phyloP scores from a whole-genome alignment of 192 early-diverging fungal genomes.

The Coemansia sp. region DNA sequence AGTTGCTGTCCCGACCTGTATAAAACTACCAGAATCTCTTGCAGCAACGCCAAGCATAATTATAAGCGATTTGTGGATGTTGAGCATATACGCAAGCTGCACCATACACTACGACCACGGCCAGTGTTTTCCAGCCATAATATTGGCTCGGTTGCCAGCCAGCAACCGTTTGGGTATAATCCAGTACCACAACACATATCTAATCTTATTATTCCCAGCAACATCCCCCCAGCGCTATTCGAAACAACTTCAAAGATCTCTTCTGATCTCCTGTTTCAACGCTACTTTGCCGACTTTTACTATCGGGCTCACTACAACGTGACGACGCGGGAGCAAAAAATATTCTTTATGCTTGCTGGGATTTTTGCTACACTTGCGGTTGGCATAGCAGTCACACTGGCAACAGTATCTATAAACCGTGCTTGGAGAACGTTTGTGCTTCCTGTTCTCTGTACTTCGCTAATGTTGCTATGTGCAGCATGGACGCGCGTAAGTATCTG shows the following conservation, averaged over 20 bases:
- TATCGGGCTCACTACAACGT: constrained; percentile 30
- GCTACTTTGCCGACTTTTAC: constrained; percentile 27
- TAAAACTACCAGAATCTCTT: too few species aligned
- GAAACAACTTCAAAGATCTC: constrained; percentile 34
- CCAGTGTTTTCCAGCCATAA: constrained; percentile 18
- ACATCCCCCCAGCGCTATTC: constrained; percentile 37
- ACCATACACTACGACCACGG: constrained; percentile 22
- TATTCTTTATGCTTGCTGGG: not conserved
- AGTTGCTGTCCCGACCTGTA: too few species aligned
- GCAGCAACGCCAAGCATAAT: not conserved
- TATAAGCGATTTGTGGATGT: constrained; percentile 17
- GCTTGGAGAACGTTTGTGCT: constrained; percentile 24
- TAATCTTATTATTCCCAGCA: constrained; percentile 16
- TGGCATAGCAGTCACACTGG: constrained; percentile 5
- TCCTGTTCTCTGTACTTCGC: constrained; percentile 11
- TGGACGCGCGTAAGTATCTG: constrained; percentile 25
- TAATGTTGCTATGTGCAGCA: not conserved
- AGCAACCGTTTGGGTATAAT: constrained; percentile 15
- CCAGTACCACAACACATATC: constrained; percentile 16
- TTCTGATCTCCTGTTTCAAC: constrained; percentile 15
- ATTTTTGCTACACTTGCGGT: constrained; percentile 13
- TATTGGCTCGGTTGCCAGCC: too few species aligned
- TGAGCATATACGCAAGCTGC: constrained; percentile 17
- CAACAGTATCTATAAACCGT: not conserved
- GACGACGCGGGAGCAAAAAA: constrained; percentile 12